These are phyloP conservation scores for Russula compacta DNA, from an alignment of 768 basidiomycete genomes.

Conservation along the genomic window DNA sequence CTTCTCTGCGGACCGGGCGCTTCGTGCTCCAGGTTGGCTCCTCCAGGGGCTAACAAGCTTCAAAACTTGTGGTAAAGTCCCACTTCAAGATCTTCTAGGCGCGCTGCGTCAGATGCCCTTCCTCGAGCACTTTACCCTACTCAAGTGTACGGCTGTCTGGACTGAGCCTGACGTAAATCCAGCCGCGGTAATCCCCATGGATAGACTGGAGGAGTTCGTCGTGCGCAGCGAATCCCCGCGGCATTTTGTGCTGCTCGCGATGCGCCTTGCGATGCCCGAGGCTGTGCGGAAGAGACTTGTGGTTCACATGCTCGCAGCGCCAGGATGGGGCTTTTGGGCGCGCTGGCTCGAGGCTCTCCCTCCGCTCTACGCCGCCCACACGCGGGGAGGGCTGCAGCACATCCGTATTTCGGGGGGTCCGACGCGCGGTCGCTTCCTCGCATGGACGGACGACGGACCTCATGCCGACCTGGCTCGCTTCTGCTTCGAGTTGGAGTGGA, in stretches of 20 bases:
- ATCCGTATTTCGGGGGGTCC: constrained; percentile 9
- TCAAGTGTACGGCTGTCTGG: background rate
- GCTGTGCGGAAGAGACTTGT: background rate
- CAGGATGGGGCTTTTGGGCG: background rate
- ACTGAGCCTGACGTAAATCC: background rate
- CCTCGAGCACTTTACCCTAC: background rate
- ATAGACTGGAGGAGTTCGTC: background rate
- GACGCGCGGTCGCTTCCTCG: constrained; percentile 5
- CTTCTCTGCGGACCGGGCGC: background rate
- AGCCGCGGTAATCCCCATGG: background rate
- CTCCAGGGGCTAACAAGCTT: background rate
- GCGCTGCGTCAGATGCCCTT: constrained; percentile 1
- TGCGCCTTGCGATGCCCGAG: background rate
- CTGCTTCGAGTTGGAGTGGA: constrained; percentile 14
- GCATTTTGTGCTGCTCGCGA: constrained; percentile 4
- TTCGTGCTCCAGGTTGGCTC: constrained; percentile 2
- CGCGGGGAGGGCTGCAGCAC: background rate
- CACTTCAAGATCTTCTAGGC: background rate
- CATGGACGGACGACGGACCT: background rate
- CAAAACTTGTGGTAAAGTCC: background rate
- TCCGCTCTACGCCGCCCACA: background rate
- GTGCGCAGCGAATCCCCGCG: constrained; percentile 8
- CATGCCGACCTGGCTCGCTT: constrained; percentile 3
- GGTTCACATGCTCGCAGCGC: background rate
- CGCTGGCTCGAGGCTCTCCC: constrained; percentile 1